These are phyloP conservation scores for Mycena sp. DNA, from an alignment of 1,284 basidiomycete species.

Conservation along the genomic window DNA sequence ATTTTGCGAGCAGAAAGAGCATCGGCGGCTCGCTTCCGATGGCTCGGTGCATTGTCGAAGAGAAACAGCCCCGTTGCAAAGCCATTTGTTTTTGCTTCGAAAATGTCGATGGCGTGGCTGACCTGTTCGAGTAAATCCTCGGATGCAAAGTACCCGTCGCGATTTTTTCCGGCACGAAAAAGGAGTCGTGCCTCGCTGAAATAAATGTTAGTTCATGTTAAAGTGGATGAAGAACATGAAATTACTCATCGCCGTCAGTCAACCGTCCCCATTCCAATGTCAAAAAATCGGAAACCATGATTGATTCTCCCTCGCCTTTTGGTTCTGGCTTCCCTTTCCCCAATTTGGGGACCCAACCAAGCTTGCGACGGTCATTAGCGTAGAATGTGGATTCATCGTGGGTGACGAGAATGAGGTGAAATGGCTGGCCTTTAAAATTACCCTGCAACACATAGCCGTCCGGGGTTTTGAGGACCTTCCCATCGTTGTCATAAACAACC, in stretches of 20 bases:
- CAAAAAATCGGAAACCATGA: no score
- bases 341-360: conserved; percentile 39
- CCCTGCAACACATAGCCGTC: conserved; percentile 37
- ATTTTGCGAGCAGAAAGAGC: no score
- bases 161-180: conserved; percentile 45
- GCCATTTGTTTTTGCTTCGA: conserved; percentile 40
- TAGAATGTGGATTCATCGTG: conserved; percentile 53
- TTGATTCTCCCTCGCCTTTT: no score
- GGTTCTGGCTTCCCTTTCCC: conserved; percentile 33
- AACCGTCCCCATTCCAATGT: conserved; percentile 42
- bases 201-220: conserved; percentile 11
- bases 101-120: conserved; percentile 46
- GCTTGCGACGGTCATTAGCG: conserved; percentile 44
- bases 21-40: conserved; percentile 42
- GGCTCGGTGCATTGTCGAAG: no score
- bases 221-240: neutral
- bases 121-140: conserved; percentile 42
- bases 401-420: conserved; percentile 41
- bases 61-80: conserved; percentile 40
- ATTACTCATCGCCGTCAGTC: conserved; percentile 34
- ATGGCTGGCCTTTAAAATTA: conserved; percentile 20
- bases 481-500: conserved; percentile 32
- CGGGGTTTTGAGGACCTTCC: conserved; percentile 25
- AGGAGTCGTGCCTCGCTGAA: conserved; percentile 37
- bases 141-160: conserved; percentile 44